These are phyloP conservation scores for Cucumis cinereus DNA, from an alignment of 306 rosid genomes.

Conservation along the genomic window DNA sequence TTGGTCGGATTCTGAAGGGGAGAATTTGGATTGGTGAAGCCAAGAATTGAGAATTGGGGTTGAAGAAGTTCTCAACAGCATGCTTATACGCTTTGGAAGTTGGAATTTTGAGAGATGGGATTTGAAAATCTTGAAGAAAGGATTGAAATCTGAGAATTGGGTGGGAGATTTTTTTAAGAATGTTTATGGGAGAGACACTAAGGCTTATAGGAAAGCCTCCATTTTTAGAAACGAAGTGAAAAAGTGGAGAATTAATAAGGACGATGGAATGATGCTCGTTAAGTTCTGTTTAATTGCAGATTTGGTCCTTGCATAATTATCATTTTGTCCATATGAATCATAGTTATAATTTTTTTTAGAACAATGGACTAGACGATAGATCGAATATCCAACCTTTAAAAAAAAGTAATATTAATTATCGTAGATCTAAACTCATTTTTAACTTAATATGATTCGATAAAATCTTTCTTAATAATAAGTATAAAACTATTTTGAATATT, in stretches of 20 bases:
- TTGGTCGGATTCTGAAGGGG: constrained; percentile 27
- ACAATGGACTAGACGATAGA: no score
- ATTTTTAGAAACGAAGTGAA: not conserved
- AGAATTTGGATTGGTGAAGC: constrained; percentile 24
- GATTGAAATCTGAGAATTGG: not conserved
- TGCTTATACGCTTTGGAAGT: constrained; percentile 9
- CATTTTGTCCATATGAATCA: no score
- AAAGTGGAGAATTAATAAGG: not conserved
- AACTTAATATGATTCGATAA: no score
- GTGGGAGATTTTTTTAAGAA: not conserved
- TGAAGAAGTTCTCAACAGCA: constrained; percentile 61
- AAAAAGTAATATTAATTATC: no score
- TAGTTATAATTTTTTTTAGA: no score
- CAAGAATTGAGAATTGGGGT: constrained; percentile 50
- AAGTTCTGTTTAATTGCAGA: no score
- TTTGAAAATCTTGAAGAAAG: not conserved
- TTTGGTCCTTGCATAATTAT: no score
- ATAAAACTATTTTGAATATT: no score
- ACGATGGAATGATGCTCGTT: not conserved
- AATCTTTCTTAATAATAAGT: no score
- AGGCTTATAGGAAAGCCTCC: not conserved
- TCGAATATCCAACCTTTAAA: no score
- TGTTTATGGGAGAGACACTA: not conserved
- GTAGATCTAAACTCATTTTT: no score
- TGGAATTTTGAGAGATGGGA: not conserved